Evolutionary conservation across 257 asterid species (phyloP).

Genomic region (Anisodus tanguticus): DNA sequence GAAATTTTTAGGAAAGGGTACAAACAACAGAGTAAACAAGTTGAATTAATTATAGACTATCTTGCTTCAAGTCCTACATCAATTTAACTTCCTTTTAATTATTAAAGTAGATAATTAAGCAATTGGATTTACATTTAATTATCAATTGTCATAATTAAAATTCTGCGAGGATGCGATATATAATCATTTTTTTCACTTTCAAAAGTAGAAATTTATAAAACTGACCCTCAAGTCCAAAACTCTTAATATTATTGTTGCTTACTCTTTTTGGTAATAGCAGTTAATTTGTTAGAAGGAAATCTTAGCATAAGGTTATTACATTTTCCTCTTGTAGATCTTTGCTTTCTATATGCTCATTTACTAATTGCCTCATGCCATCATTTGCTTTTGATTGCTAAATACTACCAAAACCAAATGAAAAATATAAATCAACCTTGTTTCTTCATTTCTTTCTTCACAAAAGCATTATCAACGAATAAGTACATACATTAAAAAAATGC

Average conservation of each 20-base stretch:
- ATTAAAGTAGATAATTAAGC: background rate
- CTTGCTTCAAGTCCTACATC: background rate
- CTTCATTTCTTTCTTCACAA: background rate
- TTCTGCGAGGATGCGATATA: background rate
- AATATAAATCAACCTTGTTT: background rate
- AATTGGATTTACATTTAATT: background rate
- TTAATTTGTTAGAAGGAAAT: background rate
- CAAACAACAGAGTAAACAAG: no score
- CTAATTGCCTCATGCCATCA: background rate
- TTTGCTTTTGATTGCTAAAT: background rate
- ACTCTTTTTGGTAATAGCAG: background rate
- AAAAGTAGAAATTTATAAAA: background rate
- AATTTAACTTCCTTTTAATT: no score
- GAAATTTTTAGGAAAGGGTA: no score
- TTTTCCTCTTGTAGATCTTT: background rate
- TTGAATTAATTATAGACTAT: no score
- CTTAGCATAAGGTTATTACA: background rate
- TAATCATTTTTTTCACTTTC: background rate
- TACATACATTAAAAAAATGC: background rate
- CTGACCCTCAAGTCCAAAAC: background rate
- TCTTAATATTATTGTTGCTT: background rate
- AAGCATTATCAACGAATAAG: background rate
- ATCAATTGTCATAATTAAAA: no score
- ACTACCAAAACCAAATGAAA: background rate
- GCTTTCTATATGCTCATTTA: background rate